phyloP scores from a whole-genome alignment of 139 green algal species.

The Tetraselmis chui region DNA sequence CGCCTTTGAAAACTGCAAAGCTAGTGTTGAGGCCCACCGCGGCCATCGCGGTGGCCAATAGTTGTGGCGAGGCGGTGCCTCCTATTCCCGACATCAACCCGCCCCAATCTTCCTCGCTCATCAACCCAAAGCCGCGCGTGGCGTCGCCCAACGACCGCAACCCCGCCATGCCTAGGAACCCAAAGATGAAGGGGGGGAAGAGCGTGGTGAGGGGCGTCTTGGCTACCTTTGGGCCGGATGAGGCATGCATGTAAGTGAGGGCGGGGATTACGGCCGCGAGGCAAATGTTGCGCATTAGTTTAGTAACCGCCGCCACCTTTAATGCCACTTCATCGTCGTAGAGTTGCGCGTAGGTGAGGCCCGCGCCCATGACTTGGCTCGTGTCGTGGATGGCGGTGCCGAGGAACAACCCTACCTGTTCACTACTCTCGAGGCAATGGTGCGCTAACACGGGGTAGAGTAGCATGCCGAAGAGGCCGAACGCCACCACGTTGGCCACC shows the following conservation, averaged over 20 bases:
- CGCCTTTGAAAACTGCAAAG: neutral
- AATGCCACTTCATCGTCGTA: slow-evolving; percentile 20
- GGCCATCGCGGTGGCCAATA: neutral
- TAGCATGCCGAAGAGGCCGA: slow-evolving; percentile 21
- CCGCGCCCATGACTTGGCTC: slow-evolving; percentile 17
- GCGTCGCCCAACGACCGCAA: neutral
- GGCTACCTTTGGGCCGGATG: no score
- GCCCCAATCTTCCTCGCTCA: neutral
- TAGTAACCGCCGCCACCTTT: slow-evolving; percentile 11
- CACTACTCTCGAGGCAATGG: slow-evolving; percentile 2
- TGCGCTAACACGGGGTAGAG: slow-evolving; percentile 5
- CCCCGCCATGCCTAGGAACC: neutral
- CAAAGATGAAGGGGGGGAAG: neutral
- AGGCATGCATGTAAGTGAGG: neutral
- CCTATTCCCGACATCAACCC: neutral
- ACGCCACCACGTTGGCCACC: slow-evolving; percentile 28
- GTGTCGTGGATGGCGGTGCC: slow-evolving; percentile 26
- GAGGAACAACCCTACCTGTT: slow-evolving; percentile 18
- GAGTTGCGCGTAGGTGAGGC: slow-evolving; percentile 15
- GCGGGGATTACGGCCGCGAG: slow-evolving; percentile 4
- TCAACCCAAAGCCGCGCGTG: neutral
- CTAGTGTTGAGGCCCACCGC: neutral
- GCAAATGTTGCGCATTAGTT: slow-evolving; percentile 10
- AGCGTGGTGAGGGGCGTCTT: neutral
- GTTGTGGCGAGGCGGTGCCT: neutral